Evolutionary conservation across 1,284 basidiomycete species (phyloP).

Genomic region (Ustilago tritici): DNA sequence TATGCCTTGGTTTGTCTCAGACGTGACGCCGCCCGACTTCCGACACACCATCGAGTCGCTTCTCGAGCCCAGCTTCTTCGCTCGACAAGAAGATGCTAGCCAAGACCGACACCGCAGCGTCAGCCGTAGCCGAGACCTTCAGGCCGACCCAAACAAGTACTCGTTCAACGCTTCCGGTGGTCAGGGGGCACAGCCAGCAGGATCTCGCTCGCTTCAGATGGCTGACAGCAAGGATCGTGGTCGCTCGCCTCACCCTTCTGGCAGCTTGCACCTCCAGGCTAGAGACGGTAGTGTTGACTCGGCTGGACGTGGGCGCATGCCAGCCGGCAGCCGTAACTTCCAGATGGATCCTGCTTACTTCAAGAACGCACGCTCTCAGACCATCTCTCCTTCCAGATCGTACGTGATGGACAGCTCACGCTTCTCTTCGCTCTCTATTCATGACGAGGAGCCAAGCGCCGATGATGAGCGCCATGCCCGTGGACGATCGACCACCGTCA

Average conservation of each 20-base stretch:
- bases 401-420: slow-evolving; percentile 61
- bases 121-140: slow-evolving; percentile 44
- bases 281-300: slow-evolving; percentile 56
- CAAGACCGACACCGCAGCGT: slow-evolving; percentile 48
- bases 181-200: slow-evolving; percentile 20
- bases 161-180: slow-evolving; percentile 40
- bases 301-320: slow-evolving; percentile 40
- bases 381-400: slow-evolving; percentile 58
- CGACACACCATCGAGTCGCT: slow-evolving; percentile 71
- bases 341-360: slow-evolving; percentile 64
- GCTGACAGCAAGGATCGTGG: slow-evolving; percentile 37
- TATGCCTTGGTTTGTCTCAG: slow-evolving; percentile 69
- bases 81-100: slow-evolving; percentile 54
- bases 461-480: slow-evolving; percentile 40
- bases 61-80: slow-evolving; percentile 73
- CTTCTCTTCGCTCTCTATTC: slow-evolving; percentile 53
- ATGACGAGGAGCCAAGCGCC: slow-evolving; percentile 36
- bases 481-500: slow-evolving; percentile 48
- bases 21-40: slow-evolving; percentile 68
- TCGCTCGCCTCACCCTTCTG: slow-evolving; percentile 49
- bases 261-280: slow-evolving; percentile 46
- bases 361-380: slow-evolving; percentile 51
- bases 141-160: slow-evolving; percentile 46
- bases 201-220: slow-evolving; percentile 50
- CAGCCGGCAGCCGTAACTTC: slow-evolving; percentile 49